Base-by-base conservation (phyloP, 148 eudicot species). In the Cornus florida region DNA sequence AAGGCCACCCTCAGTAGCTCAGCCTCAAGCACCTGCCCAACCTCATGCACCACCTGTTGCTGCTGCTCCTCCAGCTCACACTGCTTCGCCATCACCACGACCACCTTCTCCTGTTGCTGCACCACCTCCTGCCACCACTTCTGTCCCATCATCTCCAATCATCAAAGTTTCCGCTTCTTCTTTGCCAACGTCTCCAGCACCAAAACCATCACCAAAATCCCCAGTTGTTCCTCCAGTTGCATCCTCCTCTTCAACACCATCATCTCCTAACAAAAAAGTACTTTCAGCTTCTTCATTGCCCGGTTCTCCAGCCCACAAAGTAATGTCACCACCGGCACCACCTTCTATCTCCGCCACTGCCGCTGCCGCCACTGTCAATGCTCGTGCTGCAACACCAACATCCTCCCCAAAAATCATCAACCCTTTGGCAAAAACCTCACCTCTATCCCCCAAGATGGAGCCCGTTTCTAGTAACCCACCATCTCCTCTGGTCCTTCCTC, bases 401-500 rank as follows among this genome's bases (percentile, higher is more conserved):
- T 50, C 76, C 57, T 84, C 86, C 38, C 85, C 90, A 46, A 33
- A 65, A 82, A 65, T 60, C 22, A 69, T 69, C 10, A 82, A 69
- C 32, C 78, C 83, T 43, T 77, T 71, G 59, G 82, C 74, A 22
- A 75, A 71, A n/a, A 60, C 88, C 41, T 84, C 86, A 64, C 77
- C 86, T 32, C 80, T 82, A 46, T 86, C 92, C 35, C 86, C 89
- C 3, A 70, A 39, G 24, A 70, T 57, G 33, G 68, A 79, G 76
- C 79, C 79, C 10, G 28, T 60, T 31, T 50, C 78, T 64, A 75
- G 3, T 57, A 13, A 24, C 73, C 90, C 87, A 39, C 94, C 94
- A 32, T 91, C 94, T 72, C 90, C 88, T 28, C 72, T 89, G 24
- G 72, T 75, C 50, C 89, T 93, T 4, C 94, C 94, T 11, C 93